These are phyloP conservation scores for Penicillium pancosmium DNA, from an alignment of 495 filamentous ascomycete genomes.

Conservation along the genomic window DNA sequence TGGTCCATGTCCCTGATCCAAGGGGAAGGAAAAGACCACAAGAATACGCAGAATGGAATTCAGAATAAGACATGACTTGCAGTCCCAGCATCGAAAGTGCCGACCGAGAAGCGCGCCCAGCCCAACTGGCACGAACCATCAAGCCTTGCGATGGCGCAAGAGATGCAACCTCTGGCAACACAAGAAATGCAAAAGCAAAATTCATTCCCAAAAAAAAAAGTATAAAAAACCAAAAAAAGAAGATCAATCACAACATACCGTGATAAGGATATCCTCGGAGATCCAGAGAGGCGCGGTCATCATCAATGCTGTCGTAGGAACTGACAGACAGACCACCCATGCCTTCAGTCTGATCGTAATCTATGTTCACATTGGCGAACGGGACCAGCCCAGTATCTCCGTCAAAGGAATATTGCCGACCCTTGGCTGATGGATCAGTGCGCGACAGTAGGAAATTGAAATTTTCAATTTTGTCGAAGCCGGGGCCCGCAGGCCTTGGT, in stretches of 20 bases:
- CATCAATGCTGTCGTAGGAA: slow-evolving; percentile 53
- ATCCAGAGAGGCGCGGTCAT: slow-evolving; percentile 48
- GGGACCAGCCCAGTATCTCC: slow-evolving; percentile 43
- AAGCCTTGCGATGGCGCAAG: slow-evolving; percentile 40
- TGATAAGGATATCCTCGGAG: slow-evolving; percentile 49
- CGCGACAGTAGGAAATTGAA: slow-evolving; percentile 48
- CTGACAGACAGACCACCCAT: slow-evolving; percentile 53
- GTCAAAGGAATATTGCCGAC: slow-evolving; percentile 49
- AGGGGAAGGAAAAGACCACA: too few species aligned
- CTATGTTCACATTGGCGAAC: slow-evolving; percentile 42
- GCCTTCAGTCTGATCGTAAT: slow-evolving; percentile 52
- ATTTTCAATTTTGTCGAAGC: slow-evolving; percentile 46
- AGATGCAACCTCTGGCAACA: slow-evolving; percentile 42
- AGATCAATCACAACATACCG: slow-evolving; percentile 35
- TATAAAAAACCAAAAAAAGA: slow-evolving; percentile 7
- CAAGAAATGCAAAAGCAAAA: slow-evolving; percentile 5
- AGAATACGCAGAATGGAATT: slow-evolving; percentile 12
- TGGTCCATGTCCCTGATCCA: too few species aligned
- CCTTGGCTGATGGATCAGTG: slow-evolving; percentile 41
- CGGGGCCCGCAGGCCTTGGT: slow-evolving; percentile 29
- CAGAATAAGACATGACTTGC: slow-evolving; percentile 11
- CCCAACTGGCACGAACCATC: slow-evolving; percentile 31
- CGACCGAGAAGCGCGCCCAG: slow-evolving; percentile 1
- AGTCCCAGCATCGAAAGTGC: background rate
- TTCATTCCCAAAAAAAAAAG: background rate